These are phyloP conservation scores for Solanum arcanum DNA, from an alignment of 257 asterid species.

Conservation along the genomic window DNA sequence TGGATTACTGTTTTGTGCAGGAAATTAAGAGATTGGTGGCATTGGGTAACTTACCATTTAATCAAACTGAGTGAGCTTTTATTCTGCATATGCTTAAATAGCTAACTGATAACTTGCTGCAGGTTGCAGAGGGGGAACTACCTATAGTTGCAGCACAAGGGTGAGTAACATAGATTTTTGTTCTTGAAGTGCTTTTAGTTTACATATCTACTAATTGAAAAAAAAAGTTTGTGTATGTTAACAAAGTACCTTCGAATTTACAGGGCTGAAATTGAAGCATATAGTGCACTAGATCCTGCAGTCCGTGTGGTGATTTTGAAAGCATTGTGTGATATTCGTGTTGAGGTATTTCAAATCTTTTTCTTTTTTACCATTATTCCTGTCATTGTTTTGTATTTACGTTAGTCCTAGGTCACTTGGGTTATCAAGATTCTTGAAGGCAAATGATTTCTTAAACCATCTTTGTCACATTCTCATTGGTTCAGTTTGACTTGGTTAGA, in stretches of 20 bases:
- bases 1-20: constrained; percentile 93
- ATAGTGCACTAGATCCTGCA: constrained; percentile 70
- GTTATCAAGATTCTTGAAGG: not conserved
- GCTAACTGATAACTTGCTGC: constrained; percentile 15
- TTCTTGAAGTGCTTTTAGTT: not conserved
- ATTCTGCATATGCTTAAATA: constrained; percentile 1
- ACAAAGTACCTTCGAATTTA: constrained; percentile 1
- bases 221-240: not conserved
- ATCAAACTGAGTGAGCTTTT: not conserved
- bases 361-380: not conserved
- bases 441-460: not conserved
- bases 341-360: constrained; percentile 51
- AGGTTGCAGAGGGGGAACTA: constrained; percentile 97
- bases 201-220: not conserved
- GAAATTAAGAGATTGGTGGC: constrained; percentile 98
- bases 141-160: constrained; percentile 98
- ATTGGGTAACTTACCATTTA: constrained; percentile 57
- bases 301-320: constrained; percentile 88
- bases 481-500: not conserved
- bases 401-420: not conserved
- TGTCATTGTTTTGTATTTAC: not conserved
- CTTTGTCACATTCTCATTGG: not conserved
- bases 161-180: constrained; percentile 32
- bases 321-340: constrained; percentile 98
- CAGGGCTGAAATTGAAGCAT: constrained; percentile 87